These are phyloP conservation scores for Puccinia coronata DNA, from an alignment of 1,284 basidiomycete species.

Conservation along the genomic window DNA sequence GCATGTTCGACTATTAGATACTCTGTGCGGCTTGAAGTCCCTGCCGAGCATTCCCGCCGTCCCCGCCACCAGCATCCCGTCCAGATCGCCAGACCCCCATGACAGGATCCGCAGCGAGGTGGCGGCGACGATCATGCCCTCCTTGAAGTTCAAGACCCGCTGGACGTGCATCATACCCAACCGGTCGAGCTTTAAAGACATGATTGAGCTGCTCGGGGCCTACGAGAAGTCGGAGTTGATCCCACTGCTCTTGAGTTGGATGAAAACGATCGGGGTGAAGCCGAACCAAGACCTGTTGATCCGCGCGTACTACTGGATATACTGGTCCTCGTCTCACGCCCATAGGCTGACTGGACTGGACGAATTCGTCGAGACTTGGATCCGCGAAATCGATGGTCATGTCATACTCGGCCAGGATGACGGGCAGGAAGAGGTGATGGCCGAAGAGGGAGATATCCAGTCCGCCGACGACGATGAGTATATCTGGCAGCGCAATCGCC, in stretches of 20 bases:
- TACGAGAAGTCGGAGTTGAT: conserved; percentile 29
- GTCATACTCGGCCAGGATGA: not conserved
- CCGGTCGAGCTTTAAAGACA: conserved; percentile 40
- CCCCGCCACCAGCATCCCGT: too few relatives aligned
- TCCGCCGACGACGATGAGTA: not conserved
- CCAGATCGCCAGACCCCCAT: not conserved
- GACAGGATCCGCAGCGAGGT: not conserved
- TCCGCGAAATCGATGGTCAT: conserved; percentile 4
- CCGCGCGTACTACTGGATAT: conserved; percentile 43
- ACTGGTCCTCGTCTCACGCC: conserved; percentile 7
- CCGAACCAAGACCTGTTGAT: conserved; percentile 45
- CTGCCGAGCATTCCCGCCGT: conserved; percentile 14
- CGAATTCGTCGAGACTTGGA: conserved; percentile 34
- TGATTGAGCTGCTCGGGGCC: conserved; percentile 34
- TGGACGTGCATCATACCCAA: conserved; percentile 33
- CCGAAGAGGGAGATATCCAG: not conserved
- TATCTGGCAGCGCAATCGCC: not conserved
- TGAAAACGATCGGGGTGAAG: conserved; percentile 30
- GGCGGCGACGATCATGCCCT: conserved; percentile 37
- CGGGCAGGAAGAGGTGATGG: conserved; percentile 3
- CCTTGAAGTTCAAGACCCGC: conserved; percentile 17
- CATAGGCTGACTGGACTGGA: conserved; percentile 5
- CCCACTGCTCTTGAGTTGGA: conserved; percentile 39
- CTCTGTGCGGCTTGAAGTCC: conserved; percentile 23
- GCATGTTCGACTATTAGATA: conserved; percentile 28